Evolutionary conservation across 371 early-diverging fungal species (phyloP).

Genomic region (Actinomortierella ambigua): DNA sequence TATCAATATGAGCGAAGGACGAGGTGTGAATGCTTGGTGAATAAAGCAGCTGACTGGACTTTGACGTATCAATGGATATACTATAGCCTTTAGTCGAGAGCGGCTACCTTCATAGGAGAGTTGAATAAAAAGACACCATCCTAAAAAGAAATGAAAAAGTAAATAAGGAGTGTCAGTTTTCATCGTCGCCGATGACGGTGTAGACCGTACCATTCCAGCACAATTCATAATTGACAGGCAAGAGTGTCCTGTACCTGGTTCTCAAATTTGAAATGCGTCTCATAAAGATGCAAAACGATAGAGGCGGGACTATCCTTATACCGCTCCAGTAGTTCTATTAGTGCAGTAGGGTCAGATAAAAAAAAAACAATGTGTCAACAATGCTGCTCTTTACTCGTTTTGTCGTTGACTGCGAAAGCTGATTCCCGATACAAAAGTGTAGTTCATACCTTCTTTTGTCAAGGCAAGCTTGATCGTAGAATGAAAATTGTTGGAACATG

Average conservation of each 20-base stretch:
- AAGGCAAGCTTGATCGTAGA: not conserved
- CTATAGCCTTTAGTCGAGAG: too few relatives aligned
- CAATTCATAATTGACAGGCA: not conserved
- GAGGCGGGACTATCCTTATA: conserved; percentile 57
- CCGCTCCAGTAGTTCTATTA: conserved; percentile 50
- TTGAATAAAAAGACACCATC: conserved; percentile 69
- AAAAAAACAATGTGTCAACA: not conserved
- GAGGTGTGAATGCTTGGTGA: not conserved
- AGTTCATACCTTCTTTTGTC: not conserved
- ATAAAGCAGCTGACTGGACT: too few relatives aligned
- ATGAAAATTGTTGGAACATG: not conserved
- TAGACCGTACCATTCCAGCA: not conserved
- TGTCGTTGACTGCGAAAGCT: not conserved
- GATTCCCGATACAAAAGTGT: not conserved
- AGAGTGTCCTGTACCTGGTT: conserved; percentile 52
- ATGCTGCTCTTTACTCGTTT: not conserved
- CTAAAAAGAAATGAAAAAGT: conserved; percentile 25
- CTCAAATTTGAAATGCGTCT: conserved; percentile 69
- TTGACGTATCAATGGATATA: too few relatives aligned
- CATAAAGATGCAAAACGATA: conserved; percentile 60
- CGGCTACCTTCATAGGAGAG: conserved; percentile 62
- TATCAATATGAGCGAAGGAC: conserved; percentile 14
- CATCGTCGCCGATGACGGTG: not conserved
- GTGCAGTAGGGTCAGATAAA: not conserved
- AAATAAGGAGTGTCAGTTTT: not conserved